These are phyloP conservation scores for Colletotrichum sp. DNA, from an alignment of 2,329 filamentous ascomycete species.

Conservation along the genomic window DNA sequence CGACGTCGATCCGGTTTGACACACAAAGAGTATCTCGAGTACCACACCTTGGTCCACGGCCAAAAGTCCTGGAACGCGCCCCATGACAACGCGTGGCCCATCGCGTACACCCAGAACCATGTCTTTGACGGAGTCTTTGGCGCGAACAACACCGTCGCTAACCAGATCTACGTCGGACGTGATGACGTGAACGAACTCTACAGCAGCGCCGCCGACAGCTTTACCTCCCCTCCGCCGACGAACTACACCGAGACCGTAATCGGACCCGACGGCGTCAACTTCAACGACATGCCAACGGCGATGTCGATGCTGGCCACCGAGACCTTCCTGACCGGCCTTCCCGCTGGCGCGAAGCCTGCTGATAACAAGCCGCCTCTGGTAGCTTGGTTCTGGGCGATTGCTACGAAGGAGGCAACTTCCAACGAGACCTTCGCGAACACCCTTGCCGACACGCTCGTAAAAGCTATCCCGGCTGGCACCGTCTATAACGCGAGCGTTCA, in stretches of 20 bases:
- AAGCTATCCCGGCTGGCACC: background rate
- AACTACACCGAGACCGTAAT: background rate
- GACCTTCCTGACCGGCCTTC: background rate
- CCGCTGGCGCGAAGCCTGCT: background rate
- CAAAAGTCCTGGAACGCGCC: constrained; percentile 1
- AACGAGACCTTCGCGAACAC: constrained; percentile 6
- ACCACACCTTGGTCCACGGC: background rate
- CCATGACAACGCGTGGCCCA: background rate
- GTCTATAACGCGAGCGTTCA: background rate
- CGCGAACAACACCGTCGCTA: background rate
- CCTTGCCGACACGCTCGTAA: background rate
- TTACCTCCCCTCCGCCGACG: background rate
- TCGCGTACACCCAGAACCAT: background rate
- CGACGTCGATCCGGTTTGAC: constrained; percentile 1
- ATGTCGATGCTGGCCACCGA: background rate
- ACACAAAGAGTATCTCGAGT: background rate
- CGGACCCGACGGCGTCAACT: constrained; percentile 2
- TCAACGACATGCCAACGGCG: background rate
- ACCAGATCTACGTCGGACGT: constrained; percentile 4
- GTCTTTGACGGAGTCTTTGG: constrained; percentile 8
- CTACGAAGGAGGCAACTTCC: background rate
- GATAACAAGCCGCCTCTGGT: background rate
- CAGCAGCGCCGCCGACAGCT: background rate
- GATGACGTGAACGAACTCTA: background rate
- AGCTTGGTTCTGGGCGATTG: constrained; percentile 5